These are phyloP conservation scores for Penicillium dipodomyicola DNA, from an alignment of 495 filamentous ascomycete species.

Conservation along the genomic window DNA sequence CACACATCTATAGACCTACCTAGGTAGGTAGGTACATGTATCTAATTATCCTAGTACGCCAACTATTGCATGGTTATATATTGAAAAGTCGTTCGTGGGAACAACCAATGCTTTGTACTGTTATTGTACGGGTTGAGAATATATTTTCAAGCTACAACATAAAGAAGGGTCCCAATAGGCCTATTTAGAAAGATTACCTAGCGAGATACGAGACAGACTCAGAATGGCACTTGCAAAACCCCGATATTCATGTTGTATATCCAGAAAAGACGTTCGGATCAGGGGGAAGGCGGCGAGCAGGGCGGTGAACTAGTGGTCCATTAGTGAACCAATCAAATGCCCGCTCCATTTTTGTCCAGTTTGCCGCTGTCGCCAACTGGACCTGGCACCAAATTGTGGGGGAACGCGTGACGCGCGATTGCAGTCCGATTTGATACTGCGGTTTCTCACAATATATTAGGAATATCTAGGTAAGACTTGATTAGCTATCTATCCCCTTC, in stretches of 20 bases:
- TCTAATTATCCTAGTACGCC: background rate
- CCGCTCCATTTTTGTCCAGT: background rate
- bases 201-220: too few species aligned
- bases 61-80: background rate
- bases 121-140: background rate
- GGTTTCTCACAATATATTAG: background rate
- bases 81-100: background rate
- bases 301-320: background rate
- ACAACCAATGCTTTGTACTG: background rate
- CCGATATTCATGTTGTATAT: background rate
- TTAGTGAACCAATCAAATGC: background rate
- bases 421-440: too few species aligned
- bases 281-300: too few species aligned
- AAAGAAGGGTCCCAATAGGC: background rate
- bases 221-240: background rate
- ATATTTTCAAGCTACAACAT: background rate
- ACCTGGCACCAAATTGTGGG: background rate
- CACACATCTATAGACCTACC: background rate
- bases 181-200: background rate
- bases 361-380: background rate
- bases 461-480: background rate
- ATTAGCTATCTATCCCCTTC: background rate
- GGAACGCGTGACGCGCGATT: constrained; percentile 18
- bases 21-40: background rate
- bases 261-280: background rate